A percentile compares a stretch with the other conserved stretches of the same genome.
These are phyloP conservation scores for Fagopyrum esculentum DNA, from an alignment of 148 eudicot genomes.

Conservation along the genomic window DNA sequence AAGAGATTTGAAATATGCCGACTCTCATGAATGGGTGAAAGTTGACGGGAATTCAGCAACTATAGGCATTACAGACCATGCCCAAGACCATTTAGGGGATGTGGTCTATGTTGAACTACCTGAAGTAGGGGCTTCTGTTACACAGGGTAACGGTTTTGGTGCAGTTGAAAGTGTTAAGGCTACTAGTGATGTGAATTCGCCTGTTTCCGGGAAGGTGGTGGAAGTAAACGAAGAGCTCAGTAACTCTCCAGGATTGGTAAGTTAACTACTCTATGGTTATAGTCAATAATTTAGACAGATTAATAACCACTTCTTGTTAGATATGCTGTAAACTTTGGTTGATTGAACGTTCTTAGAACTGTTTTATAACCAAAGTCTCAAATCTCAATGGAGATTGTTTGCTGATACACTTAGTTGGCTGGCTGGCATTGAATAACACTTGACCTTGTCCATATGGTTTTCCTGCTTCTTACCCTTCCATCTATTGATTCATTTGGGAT, in stretches of 20 bases:
- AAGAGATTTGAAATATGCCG: slow-evolving; percentile 67
- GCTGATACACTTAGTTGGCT: not conserved
- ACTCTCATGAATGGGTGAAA: slow-evolving; percentile 93
- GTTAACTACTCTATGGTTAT: not conserved
- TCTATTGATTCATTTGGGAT: not conserved
- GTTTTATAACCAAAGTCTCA: not conserved
- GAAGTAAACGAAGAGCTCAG: slow-evolving; percentile 61
- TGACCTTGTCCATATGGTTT: not conserved
- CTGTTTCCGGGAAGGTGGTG: slow-evolving; percentile 75
- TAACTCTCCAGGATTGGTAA: slow-evolving; percentile 64
- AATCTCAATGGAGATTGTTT: not conserved
- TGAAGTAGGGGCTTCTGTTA: slow-evolving; percentile 58
- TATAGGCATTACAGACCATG: slow-evolving; percentile 91
- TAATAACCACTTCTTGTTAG: not conserved
- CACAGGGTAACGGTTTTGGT: slow-evolving; percentile 70
- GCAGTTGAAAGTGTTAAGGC: slow-evolving; percentile 98
- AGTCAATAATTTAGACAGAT: not conserved
- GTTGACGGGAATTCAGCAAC: slow-evolving; percentile 63
- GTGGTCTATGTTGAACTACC: slow-evolving; percentile 87
- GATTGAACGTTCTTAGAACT: not conserved
- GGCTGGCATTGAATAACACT: slow-evolving; percentile 1
- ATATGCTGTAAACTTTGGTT: not conserved
- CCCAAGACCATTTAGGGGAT: slow-evolving; percentile 87
- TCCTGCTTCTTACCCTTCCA: not conserved
- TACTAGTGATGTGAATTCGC: slow-evolving; percentile 87